phyloP scores from a whole-genome alignment of 139 green algal species.

The Asterochloris sp. region DNA sequence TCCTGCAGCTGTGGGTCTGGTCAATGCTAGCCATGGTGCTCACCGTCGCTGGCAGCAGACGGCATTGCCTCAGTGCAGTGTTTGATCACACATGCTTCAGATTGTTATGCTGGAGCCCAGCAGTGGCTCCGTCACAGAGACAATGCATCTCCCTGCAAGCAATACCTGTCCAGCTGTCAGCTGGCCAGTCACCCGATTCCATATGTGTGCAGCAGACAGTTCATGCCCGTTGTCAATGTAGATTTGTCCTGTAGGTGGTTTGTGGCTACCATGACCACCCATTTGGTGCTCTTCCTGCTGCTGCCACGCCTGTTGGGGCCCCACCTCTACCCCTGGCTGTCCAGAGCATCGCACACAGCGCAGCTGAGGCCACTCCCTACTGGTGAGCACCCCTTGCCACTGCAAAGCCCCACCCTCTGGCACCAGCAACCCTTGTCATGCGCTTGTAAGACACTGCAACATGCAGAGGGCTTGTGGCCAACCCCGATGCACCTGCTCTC shows the following conservation, averaged over 20 bases:
- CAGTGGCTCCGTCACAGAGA: background rate
- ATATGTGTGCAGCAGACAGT: background rate
- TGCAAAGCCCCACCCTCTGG: conserved; percentile 3
- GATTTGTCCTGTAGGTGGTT: conserved; percentile 23
- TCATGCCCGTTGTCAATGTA: background rate
- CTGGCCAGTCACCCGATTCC: no score
- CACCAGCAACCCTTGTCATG: background rate
- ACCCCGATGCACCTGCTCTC: background rate
- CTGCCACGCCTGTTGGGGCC: conserved; percentile 9
- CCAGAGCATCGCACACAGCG: background rate
- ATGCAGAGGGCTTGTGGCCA: background rate
- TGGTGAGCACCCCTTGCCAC: conserved; percentile 8
- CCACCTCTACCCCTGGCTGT: background rate
- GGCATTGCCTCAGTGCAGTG: background rate
- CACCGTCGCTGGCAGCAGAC: background rate
- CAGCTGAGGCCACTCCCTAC: background rate
- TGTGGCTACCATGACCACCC: conserved; percentile 11
- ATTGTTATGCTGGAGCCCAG: background rate
- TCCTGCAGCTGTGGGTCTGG: conserved; percentile 23
- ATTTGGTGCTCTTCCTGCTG: conserved; percentile 29
- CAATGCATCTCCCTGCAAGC: background rate
- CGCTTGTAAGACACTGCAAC: background rate
- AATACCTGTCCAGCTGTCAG: background rate
- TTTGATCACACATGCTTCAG: background rate
- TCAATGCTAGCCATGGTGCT: background rate